These are phyloP conservation scores for Oenanthe javanica DNA, from an alignment of 140 eudicot species.

Conservation along the genomic window DNA sequence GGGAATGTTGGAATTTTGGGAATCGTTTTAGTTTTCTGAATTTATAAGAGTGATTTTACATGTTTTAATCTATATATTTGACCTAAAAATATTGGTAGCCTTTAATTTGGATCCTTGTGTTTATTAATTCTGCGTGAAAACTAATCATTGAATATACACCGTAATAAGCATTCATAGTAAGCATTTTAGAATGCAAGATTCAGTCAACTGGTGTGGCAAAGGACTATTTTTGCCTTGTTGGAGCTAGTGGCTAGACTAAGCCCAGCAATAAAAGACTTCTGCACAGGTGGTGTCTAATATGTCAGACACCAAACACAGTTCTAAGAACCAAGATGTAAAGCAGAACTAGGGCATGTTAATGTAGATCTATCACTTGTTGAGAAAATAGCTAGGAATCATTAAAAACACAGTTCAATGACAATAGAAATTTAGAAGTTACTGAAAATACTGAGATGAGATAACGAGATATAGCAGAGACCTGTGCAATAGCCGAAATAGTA, in stretches of 20 bases:
- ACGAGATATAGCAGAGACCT: conserved; percentile 34
- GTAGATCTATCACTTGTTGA: neutral
- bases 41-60: neutral
- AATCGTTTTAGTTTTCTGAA: neutral
- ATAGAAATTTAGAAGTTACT: neutral
- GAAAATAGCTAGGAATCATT: neutral
- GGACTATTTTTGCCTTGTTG: neutral
- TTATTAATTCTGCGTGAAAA: too few species aligned
- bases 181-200: neutral
- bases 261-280: neutral
- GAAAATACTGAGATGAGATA: neutral
- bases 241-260: neutral
- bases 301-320: neutral
- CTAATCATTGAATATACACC: too few species aligned
- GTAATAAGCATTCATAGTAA: too few species aligned
- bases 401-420: neutral
- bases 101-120: neutral
- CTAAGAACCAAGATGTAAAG: neutral
- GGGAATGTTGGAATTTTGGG: neutral
- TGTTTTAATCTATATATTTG: neutral
- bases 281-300: neutral
- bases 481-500: conserved; percentile 89
- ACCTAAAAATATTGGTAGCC: neutral
- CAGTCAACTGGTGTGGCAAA: neutral
- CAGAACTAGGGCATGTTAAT: too few species aligned